Percentiles rank a stretch among this genome's conserved stretches.
These are phyloP conservation scores for Coemansia sp. DNA, from an alignment of 192 early-diverging fungal genomes.

Conservation along the genomic window DNA sequence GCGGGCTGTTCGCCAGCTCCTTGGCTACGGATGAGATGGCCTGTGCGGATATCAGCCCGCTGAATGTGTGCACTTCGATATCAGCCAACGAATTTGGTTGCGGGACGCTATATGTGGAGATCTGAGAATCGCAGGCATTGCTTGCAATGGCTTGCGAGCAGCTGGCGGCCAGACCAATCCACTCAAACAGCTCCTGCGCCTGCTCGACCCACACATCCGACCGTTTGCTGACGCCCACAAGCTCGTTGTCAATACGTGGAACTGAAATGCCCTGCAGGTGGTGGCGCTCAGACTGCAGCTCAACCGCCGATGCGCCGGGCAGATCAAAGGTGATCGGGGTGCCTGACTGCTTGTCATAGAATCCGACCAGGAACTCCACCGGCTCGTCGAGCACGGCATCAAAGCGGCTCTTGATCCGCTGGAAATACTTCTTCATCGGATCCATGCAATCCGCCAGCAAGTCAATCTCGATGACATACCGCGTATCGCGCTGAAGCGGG, in stretches of 20 bases:
- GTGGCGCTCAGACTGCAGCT: background rate
- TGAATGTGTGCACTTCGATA: conserved; percentile 5
- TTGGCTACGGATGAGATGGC: conserved; percentile 15
- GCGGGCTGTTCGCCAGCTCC: background rate
- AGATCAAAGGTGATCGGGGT: conserved; percentile 23
- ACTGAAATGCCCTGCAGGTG: background rate
- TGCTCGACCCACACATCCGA: conserved; percentile 26
- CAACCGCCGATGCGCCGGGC: conserved; percentile 8
- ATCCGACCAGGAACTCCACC: conserved; percentile 22
- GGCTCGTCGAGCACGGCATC: conserved; percentile 13
- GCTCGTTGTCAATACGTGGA: conserved; percentile 1
- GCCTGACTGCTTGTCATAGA: conserved; percentile 18
- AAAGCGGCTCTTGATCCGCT: conserved; percentile 18
- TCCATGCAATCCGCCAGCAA: conserved; percentile 17
- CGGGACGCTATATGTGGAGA: conserved; percentile 16
- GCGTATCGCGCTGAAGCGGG: conserved; percentile 31
- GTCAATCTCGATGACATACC: conserved; percentile 31
- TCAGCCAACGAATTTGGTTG: background rate
- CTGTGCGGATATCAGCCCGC: conserved; percentile 26
- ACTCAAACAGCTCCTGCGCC: conserved; percentile 35
- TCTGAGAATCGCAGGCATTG: background rate
- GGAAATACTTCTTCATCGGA: conserved; percentile 33
- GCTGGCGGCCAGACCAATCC: conserved; percentile 31
- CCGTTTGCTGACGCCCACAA: background rate
- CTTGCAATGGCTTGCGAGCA: conserved; percentile 3